Conservation (phyloP, 371 early-diverging fungal genomes). For the Lichtheimia corymbifera region DNA sequence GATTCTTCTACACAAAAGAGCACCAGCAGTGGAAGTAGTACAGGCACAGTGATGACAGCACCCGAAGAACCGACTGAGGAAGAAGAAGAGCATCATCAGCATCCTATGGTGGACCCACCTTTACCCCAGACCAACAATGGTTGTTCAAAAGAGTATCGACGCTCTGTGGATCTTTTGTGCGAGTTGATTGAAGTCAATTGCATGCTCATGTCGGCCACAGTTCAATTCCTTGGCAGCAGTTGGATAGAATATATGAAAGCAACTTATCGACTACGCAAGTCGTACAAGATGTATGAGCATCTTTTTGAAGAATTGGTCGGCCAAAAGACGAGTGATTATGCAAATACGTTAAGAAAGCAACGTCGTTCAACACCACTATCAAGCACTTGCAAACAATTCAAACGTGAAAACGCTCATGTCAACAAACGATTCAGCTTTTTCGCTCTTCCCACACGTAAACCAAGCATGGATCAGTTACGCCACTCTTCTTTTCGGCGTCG, state of each 20-base stretch:
- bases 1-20: background rate
- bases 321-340: conserved; percentile 45
- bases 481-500: background rate
- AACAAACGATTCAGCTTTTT: conserved; percentile 34
- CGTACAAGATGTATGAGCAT: conserved; percentile 49
- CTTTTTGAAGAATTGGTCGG: conserved; percentile 46
- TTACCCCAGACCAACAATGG: background rate
- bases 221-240: conserved; percentile 46
- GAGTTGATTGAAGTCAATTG: conserved; percentile 44
- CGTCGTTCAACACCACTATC: background rate
- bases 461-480: conserved; percentile 13
- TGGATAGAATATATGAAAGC: conserved; percentile 56
- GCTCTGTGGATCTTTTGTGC: conserved; percentile 25
- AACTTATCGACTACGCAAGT: conserved; percentile 46
- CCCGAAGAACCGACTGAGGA: conserved; percentile 7
- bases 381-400: background rate
- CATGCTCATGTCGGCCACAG: conserved; percentile 49
- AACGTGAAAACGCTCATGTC: background rate
- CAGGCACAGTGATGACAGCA: conserved; percentile 8
- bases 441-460: conserved; percentile 17
- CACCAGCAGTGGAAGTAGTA: background rate
- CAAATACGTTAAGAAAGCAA: conserved; percentile 20
- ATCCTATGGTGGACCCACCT: background rate
- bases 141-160: background rate
- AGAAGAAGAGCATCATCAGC: conserved; percentile 1